These are phyloP conservation scores for Paxillus ammoniavirescens DNA, from an alignment of 768 basidiomycete species.

Conservation along the genomic window DNA sequence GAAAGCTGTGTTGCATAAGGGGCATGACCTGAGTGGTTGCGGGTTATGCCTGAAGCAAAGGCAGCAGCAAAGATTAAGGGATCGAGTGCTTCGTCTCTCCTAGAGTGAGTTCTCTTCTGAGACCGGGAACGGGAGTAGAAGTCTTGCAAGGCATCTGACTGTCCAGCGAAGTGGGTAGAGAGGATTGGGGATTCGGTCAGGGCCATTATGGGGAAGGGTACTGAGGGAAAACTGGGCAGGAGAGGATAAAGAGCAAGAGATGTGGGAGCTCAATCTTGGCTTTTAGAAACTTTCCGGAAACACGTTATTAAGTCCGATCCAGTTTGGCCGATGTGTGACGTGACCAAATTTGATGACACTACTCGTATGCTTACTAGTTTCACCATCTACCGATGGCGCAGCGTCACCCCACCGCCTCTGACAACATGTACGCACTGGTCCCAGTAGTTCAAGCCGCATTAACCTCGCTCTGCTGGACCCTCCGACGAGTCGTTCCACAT, in stretches of 20 bases:
- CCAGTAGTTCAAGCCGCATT: neutral
- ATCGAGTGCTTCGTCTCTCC: constrained; percentile 74
- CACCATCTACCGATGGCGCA: too few species aligned
- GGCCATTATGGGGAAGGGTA: constrained; percentile 18
- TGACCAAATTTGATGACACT: neutral
- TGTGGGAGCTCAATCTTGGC: neutral
- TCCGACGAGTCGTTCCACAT: too few species aligned
- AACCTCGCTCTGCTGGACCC: neutral
- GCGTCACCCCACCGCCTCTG: too few species aligned
- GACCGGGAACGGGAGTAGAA: constrained; percentile 55
- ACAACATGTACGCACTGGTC: too few species aligned
- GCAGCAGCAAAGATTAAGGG: constrained; percentile 78
- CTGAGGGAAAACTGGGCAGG: neutral
- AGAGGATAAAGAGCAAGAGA: neutral
- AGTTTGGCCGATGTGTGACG: neutral
- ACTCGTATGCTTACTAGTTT: too few species aligned
- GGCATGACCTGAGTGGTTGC: constrained; percentile 85
- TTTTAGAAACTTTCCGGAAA: too few species aligned
- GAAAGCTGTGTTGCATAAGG: constrained; percentile 58
- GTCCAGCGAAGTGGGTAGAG: constrained; percentile 26
- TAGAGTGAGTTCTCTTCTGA: constrained; percentile 38
- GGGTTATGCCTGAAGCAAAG: constrained; percentile 70
- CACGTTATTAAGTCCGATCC: neutral
- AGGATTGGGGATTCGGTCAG: constrained; percentile 29
- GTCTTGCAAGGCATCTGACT: constrained; percentile 63